A percentile compares a stretch with the other conserved stretches of the same genome.
phyloP scores from a whole-genome alignment of 176 grass and related monocot genomes.

The Melocanna baccifera region DNA sequence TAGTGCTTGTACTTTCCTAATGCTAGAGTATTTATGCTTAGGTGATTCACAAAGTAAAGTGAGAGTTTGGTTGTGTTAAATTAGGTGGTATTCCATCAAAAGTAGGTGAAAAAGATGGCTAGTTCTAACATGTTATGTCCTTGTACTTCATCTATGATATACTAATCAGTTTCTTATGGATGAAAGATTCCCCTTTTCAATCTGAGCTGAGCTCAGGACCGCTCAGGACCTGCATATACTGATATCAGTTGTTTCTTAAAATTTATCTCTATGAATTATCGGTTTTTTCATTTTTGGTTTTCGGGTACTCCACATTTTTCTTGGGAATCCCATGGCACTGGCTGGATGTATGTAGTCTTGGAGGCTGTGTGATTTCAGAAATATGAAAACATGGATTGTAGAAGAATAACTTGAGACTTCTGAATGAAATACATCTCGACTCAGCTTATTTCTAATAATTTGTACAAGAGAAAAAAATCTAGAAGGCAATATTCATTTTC shows the following conservation, averaged over 20 bases:
- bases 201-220: not conserved
- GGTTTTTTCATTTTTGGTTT: not conserved
- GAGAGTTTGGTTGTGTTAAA: not conserved
- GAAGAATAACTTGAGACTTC: slow-evolving; percentile 5
- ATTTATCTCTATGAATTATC: not conserved
- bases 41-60: not conserved
- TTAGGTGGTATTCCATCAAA: slow-evolving; percentile 15
- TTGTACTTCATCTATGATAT: not conserved
- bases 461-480: not conserved
- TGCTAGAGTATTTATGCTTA: not conserved
- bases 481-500: not conserved
- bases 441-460: not conserved
- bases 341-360: not conserved
- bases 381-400: slow-evolving; percentile 5
- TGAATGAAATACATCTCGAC: not conserved
- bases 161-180: not conserved
- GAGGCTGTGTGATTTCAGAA: not conserved
- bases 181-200: not conserved
- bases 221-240: not conserved
- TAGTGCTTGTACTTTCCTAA: not conserved
- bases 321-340: not conserved
- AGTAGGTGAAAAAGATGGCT: not conserved
- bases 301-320: not conserved
- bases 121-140: slow-evolving; percentile 2
- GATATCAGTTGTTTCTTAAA: not conserved